These are phyloP conservation scores for Asterochloris sp. DNA, from an alignment of 139 green algal genomes.

Conservation along the genomic window DNA sequence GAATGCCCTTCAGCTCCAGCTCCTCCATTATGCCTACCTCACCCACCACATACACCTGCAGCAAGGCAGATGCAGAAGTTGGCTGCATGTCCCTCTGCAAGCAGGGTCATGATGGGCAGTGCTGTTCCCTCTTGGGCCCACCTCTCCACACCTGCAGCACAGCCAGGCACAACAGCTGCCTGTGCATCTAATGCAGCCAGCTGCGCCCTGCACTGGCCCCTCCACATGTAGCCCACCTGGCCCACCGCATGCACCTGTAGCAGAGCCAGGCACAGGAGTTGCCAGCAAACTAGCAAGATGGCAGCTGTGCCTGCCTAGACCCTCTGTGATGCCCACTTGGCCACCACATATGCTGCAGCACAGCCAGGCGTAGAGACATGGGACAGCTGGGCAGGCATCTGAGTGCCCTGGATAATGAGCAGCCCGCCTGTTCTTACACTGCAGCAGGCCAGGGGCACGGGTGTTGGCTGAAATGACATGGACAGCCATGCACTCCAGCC, in stretches of 20 bases:
- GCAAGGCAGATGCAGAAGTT: no score
- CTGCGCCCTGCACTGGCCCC: no score
- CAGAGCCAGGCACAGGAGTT: background rate
- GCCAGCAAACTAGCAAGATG: background rate
- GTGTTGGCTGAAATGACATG: no score
- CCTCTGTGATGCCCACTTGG: no score
- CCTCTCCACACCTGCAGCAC: background rate
- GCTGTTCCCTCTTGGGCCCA: background rate
- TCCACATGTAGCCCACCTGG: slow-evolving; percentile 59
- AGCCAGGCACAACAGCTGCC: background rate
- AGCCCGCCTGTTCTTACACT: no score
- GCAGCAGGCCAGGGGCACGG: no score
- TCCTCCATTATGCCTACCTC: slow-evolving; percentile 94
- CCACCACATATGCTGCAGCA: no score
- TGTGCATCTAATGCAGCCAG: background rate
- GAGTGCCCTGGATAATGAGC: no score
- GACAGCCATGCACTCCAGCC: no score
- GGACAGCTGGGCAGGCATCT: no score
- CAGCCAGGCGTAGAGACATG: no score
- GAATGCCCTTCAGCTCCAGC: slow-evolving; percentile 92
- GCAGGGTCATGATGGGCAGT: background rate
- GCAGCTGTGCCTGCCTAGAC: no score
- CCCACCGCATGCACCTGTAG: slow-evolving; percentile 77
- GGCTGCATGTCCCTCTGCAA: background rate
- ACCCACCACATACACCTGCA: slow-evolving; percentile 80